Percentiles rank a stretch among this genome's conserved stretches.
Conservation (phyloP, 495 filamentous ascomycete species). For the Jackrogersella minutella region DNA sequence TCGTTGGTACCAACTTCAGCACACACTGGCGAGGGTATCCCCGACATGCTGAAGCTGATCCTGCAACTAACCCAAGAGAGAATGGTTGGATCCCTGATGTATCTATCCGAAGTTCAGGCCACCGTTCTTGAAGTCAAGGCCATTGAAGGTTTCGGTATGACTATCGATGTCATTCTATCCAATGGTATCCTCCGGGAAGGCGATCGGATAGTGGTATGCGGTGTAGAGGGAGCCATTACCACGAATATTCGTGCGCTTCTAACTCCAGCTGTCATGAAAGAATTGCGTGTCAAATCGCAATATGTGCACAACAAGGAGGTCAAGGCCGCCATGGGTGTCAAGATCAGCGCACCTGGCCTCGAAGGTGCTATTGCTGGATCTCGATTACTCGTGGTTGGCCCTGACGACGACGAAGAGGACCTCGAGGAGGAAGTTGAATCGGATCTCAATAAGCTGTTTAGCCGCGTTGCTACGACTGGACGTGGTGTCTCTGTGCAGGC, state of each 20-base stretch:
- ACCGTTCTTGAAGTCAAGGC: slow-evolving; percentile 99
- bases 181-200: slow-evolving; percentile 97
- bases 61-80: slow-evolving; percentile 92
- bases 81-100: slow-evolving; percentile 98
- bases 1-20: slow-evolving; percentile 97
- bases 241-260: slow-evolving; percentile 97
- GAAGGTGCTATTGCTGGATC: slow-evolving; percentile 98
- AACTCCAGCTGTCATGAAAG: slow-evolving; percentile 92
- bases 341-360: slow-evolving; percentile 95
- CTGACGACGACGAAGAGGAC: slow-evolving; percentile 95
- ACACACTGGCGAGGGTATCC: slow-evolving; percentile 97
- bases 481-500: slow-evolving; percentile 97
- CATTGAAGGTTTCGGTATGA: slow-evolving; percentile 97
- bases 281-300: slow-evolving; percentile 87
- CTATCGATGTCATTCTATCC: slow-evolving; percentile 95
- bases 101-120: slow-evolving; percentile 95
- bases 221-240: slow-evolving; percentile 89
- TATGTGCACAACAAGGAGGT: slow-evolving; percentile 99
- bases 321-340: slow-evolving; percentile 97
- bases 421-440: slow-evolving; percentile 96
- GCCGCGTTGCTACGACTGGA: slow-evolving; percentile 86
- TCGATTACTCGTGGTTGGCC: slow-evolving; percentile 88
- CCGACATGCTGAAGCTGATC: slow-evolving; percentile 98
- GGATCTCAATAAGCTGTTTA: slow-evolving; percentile 90
- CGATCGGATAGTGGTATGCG: slow-evolving; percentile 93